Conservation (phyloP, 2,329 filamentous ascomycete species). For the Alternaria infectoria region DNA sequence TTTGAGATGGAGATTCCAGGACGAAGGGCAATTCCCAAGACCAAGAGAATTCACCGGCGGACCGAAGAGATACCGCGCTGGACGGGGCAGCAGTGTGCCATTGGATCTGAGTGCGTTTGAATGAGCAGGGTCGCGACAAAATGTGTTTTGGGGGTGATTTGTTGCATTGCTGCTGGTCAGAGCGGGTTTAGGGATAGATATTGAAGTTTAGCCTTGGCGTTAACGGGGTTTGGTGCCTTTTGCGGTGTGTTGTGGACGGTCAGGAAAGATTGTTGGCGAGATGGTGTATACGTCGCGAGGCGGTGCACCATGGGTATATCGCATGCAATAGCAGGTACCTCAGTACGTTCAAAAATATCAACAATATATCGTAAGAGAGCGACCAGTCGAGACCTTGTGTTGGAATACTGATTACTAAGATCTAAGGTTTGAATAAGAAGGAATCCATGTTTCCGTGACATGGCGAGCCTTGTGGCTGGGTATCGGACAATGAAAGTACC, state of each 20-base stretch:
- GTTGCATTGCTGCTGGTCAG: conserved; percentile 13
- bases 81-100: conserved; percentile 91
- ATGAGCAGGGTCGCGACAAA: conserved; percentile 21
- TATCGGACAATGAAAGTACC: neutral
- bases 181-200: conserved; percentile 7
- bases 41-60: conserved; percentile 81
- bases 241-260: neutral
- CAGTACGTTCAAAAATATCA: neutral
- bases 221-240: conserved; percentile 8
- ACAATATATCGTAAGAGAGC: neutral
- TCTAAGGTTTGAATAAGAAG: neutral
- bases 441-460: neutral
- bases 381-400: neutral
- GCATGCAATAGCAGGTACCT: neutral
- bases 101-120: conserved; percentile 74
- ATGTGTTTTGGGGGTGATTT: neutral
- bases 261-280: neutral
- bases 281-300: neutral
- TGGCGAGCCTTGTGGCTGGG: neutral
- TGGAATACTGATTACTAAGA: neutral
- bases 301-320: neutral
- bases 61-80: conserved; percentile 82
- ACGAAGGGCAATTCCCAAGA: conserved; percentile 81
- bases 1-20: conserved; percentile 83
- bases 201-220: conserved; percentile 30